These are phyloP conservation scores for Beverwykella pulmonaria DNA, from an alignment of 495 filamentous ascomycete genomes.

Conservation along the genomic window DNA sequence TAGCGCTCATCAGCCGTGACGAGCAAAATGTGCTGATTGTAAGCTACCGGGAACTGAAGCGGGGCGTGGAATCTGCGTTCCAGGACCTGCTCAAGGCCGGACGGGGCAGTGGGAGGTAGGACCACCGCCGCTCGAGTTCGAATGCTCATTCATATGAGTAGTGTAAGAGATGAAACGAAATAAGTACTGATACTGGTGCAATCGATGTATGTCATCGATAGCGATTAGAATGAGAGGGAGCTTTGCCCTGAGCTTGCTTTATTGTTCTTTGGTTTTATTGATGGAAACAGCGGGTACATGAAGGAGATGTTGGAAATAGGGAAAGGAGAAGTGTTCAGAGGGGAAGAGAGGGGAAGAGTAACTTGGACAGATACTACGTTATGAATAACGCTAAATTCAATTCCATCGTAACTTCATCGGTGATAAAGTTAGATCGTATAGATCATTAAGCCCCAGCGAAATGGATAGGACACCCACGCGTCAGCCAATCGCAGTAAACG, in stretches of 20 bases:
- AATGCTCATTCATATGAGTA: not conserved
- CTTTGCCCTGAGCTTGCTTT: not conserved
- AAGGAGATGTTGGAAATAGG: not conserved
- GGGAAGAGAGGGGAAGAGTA: not conserved
- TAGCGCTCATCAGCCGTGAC: slow-evolving; percentile 83
- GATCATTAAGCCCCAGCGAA: no score
- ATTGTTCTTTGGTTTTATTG: not conserved
- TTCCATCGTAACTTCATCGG: not conserved
- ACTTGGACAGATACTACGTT: not conserved
- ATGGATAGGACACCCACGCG: no score
- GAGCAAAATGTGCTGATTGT: slow-evolving; percentile 84
- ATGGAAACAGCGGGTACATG: not conserved
- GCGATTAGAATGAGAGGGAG: not conserved
- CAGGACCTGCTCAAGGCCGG: slow-evolving; percentile 69
- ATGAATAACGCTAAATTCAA: not conserved
- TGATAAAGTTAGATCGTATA: no score
- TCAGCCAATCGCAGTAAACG: no score
- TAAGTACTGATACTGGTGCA: not conserved
- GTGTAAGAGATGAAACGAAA: not conserved
- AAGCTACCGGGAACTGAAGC: slow-evolving; percentile 84
- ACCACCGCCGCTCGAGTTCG: not conserved
- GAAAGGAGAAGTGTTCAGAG: not conserved
- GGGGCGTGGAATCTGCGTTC: slow-evolving; percentile 76
- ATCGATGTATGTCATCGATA: not conserved
- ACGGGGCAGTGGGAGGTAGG: slow-evolving; percentile 36